Evolutionary conservation across 1,139 yeast genomes (phyloP).

Genomic region (Candida dubliniensis): DNA sequence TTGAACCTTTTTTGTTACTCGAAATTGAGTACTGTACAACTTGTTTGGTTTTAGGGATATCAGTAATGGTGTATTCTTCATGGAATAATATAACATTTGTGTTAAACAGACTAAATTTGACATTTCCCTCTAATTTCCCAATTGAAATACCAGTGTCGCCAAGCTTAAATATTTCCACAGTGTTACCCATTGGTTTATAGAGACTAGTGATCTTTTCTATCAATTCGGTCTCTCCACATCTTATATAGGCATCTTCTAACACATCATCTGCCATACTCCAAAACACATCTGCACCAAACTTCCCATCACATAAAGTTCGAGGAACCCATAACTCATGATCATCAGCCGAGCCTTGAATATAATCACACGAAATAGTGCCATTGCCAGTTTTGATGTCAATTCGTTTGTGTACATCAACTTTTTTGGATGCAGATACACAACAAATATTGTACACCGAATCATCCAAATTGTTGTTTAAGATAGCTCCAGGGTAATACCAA

Average conservation of each 20-base stretch:
- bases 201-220: slow-evolving; percentile 16
- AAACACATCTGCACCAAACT: slow-evolving; percentile 52
- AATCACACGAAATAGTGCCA: slow-evolving; percentile 31
- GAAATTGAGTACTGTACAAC: slow-evolving; percentile 29
- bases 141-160: slow-evolving; percentile 29
- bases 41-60: slow-evolving; percentile 19
- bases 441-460: slow-evolving; percentile 26
- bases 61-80: slow-evolving; percentile 17
- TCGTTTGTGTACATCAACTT: slow-evolving; percentile 24
- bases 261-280: slow-evolving; percentile 48
- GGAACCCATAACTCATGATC: slow-evolving; percentile 88
- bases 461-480: slow-evolving; percentile 1
- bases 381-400: slow-evolving; percentile 3
- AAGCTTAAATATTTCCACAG: slow-evolving; percentile 1
- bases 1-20: slow-evolving; percentile 63
- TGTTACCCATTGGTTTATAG: slow-evolving; percentile 10
- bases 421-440: slow-evolving; percentile 65
- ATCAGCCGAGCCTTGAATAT: slow-evolving; percentile 92
- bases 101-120: slow-evolving; percentile 15
- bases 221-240: slow-evolving; percentile 21
- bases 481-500: slow-evolving; percentile 66
- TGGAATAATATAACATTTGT: slow-evolving; percentile 29
- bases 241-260: slow-evolving; percentile 21
- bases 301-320: slow-evolving; percentile 31
- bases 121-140: slow-evolving; percentile 26